Evolutionary conservation across 2,329 filamentous ascomycete genomes (phyloP).

Genomic region (Hypoxylon sp.): DNA sequence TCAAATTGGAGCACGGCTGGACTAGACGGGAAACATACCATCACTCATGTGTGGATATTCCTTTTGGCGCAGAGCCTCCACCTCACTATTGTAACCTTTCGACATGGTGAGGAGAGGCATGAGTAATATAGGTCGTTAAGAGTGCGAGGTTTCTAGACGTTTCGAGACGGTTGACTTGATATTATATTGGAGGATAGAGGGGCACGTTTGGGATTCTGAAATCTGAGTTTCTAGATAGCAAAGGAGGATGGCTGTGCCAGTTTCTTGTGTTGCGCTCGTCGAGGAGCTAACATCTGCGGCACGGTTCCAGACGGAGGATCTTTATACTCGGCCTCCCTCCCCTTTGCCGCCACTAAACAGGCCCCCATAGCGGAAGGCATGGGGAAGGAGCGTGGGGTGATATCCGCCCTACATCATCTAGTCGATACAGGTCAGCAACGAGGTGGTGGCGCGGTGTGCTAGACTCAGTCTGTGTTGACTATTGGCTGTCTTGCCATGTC

Average conservation of each 20-base stretch:
- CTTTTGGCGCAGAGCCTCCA: constrained; percentile 57
- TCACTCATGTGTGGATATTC: constrained; percentile 62
- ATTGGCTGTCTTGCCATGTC: constrained; percentile 43
- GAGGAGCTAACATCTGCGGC: constrained; percentile 15
- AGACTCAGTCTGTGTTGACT: constrained; percentile 41
- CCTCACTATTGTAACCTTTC: constrained; percentile 53
- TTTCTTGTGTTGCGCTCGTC: constrained; percentile 27
- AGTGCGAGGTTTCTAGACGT: constrained; percentile 10
- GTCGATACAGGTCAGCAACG: constrained; percentile 45
- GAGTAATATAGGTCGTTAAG: constrained; percentile 19
- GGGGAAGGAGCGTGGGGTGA: constrained; percentile 45
- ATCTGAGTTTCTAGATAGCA: constrained; percentile 17
- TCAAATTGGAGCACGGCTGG: constrained; percentile 25
- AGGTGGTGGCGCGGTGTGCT: constrained; percentile 44
- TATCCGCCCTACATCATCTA: constrained; percentile 47
- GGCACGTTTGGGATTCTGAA: background rate
- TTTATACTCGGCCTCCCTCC: constrained; percentile 41
- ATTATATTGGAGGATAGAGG: constrained; percentile 9
- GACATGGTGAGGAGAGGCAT: constrained; percentile 46
- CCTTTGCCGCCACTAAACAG: constrained; percentile 32
- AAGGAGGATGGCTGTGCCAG: constrained; percentile 22
- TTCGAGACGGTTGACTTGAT: constrained; percentile 17
- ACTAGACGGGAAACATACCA: constrained; percentile 50
- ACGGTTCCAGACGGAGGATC: constrained; percentile 35
- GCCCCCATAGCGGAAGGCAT: constrained; percentile 38